Conservation (phyloP, 305 asterid species). For the Fraxinus greggii region DNA sequence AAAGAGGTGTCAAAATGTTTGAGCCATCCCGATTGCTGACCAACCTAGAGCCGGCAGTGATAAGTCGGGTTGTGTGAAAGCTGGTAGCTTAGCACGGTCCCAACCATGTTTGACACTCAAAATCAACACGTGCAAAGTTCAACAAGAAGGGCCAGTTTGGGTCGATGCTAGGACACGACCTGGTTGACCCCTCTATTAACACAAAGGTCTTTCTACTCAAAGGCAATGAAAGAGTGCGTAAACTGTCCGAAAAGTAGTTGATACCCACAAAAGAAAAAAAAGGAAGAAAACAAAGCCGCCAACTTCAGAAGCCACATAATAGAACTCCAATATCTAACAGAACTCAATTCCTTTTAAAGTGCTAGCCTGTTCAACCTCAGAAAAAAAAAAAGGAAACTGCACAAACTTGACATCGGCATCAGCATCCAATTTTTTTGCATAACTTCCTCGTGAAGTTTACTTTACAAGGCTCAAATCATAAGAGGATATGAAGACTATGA, state of each 20-base stretch:
- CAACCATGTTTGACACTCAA: not conserved
- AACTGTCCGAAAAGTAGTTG: not conserved
- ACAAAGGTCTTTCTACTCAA: not conserved
- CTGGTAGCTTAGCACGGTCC: not conserved
- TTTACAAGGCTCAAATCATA: not conserved
- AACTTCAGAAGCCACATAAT: not conserved
- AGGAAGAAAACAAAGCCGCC: not conserved
- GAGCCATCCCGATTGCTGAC: not conserved
- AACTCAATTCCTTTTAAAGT: slow-evolving; percentile 1
- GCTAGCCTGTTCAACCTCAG: not conserved
- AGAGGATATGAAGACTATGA: not conserved
- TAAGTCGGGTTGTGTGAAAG: not conserved
- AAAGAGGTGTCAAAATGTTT: not conserved
- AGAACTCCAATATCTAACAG: not conserved
- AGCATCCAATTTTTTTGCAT: not conserved
- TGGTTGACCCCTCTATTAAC: not conserved
- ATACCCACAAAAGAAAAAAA: not conserved
- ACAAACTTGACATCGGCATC: not conserved
- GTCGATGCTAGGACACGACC: not conserved
- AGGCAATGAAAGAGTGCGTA: not conserved
- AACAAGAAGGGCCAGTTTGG: not conserved
- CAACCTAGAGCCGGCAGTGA: not conserved
- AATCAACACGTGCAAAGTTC: not conserved
- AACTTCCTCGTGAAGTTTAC: slow-evolving; percentile 1
- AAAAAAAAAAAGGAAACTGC: not conserved